Evolutionary conservation across 202 grass and related monocot genomes (phyloP).

Genomic region (Dendrocalamus latiflorus): DNA sequence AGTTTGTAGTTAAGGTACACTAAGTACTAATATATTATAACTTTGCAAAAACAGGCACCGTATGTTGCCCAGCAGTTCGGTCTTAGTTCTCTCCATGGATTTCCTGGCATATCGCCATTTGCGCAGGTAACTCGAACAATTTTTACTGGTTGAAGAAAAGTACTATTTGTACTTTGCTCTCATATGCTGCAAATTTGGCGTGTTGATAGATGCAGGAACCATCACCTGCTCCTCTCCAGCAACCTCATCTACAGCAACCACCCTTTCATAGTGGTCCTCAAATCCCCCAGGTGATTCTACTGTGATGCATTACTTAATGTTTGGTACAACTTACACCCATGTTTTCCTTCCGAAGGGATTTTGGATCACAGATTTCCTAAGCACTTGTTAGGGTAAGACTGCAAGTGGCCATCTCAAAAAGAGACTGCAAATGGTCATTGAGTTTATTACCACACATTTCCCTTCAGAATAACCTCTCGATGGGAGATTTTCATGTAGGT

Average conservation of each 20-base stretch:
- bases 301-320: background rate
- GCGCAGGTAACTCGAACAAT: constrained; percentile 58
- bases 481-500: too few relatives aligned
- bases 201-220: constrained; percentile 63
- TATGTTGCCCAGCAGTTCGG: constrained; percentile 66
- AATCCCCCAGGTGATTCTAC: constrained; percentile 53
- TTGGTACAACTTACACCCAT: background rate
- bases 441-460: too few relatives aligned
- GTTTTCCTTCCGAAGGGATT: too few relatives aligned
- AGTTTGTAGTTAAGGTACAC: background rate
- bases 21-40: background rate
- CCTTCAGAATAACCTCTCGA: too few relatives aligned
- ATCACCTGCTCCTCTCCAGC: constrained; percentile 35
- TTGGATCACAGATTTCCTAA: too few relatives aligned
- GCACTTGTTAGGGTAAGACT: too few relatives aligned
- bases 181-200: background rate
- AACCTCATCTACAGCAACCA: constrained; percentile 60
- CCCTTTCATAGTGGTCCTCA: constrained; percentile 57
- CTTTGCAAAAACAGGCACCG: constrained; percentile 44
- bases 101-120: constrained; percentile 66
- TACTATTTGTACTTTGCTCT: background rate
- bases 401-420: too few relatives aligned
- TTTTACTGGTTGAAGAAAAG: constrained; percentile 10
- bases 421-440: too few relatives aligned
- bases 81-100: constrained; percentile 67